phyloP scores from a whole-genome alignment of 2,329 filamentous ascomycete genomes.

The Neodidymelliopsis sp. region DNA sequence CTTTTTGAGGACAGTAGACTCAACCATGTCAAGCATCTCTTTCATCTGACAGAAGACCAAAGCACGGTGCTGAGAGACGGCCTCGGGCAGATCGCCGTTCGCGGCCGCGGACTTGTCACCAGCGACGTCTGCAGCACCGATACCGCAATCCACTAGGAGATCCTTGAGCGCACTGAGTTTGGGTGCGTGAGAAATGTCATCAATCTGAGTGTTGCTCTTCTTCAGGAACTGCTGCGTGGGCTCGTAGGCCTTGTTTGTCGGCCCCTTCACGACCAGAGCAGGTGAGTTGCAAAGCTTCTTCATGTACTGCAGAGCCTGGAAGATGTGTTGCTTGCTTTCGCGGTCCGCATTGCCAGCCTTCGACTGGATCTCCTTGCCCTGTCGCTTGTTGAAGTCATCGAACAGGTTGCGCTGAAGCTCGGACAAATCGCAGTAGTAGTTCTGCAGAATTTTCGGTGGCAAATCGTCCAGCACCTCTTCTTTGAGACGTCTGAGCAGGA shows the following conservation, averaged over 20 bases:
- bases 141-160: conserved; percentile 96
- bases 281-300: conserved; percentile 98
- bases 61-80: conserved; percentile 94
- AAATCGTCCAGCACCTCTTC: conserved; percentile 97
- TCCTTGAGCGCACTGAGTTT: conserved; percentile 92
- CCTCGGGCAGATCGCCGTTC: conserved; percentile 69
- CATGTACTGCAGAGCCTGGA: conserved; percentile 99
- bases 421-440: conserved; percentile 98
- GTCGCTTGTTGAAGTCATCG: conserved; percentile 93
- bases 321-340: conserved; percentile 96
- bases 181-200: conserved; percentile 87
- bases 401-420: conserved; percentile 95
- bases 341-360: conserved; percentile 83
- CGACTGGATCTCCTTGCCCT: conserved; percentile 84
- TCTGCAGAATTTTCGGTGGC: conserved; percentile 97
- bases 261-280: conserved; percentile 87
- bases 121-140: conserved; percentile 67
- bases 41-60: conserved; percentile 99
- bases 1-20: conserved; percentile 88
- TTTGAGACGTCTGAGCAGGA: conserved; percentile 93
- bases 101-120: conserved; percentile 55
- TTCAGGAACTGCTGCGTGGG: conserved; percentile 82
- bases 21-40: conserved; percentile 99
- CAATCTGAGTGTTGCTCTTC: conserved; percentile 79
- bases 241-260: conserved; percentile 87